Evolutionary conservation across 306 rosid genomes (phyloP), one percentile per base, ranked within the genome.

Genomic region (Canavalia gladiata): DNA sequence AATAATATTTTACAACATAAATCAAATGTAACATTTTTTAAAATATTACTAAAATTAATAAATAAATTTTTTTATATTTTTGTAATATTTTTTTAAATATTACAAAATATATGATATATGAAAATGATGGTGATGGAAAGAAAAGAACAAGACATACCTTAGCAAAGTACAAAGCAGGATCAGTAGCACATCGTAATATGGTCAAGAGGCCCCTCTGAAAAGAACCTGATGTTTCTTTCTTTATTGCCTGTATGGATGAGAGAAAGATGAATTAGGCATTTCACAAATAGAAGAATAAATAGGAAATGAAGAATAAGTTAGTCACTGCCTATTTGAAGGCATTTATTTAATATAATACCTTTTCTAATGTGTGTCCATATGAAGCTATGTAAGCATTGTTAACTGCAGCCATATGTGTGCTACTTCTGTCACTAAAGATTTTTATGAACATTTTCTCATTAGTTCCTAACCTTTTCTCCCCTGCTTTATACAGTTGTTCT

Each of bases 341-440:
- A 67, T 39, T 34, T 63, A 4, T 0, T 39, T 0, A 37, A 37
- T 37, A 37, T 37, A 35, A 35, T 43, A 94, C 97, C 91, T 90
- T 90, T 82, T 90, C 83, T 8, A 94, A 63, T 35, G 98, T 62
- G 45, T 52, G 71, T 2, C 92, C 87, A 55, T 87, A 77, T 42
- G 10, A 8, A 49, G 78, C 35, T 68, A 49, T 51, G 80, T 94
- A 94, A 56, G 92, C 85, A 72, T 71, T 7, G 68, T 59, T 81
- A 67, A 92, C 81, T 8, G 93, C 90, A 83, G 88, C 87, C 72
- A 94, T 65, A 81, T 94, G 98, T 45, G 91, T 72, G 39, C 90
- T 80, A 73, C 98, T 92, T 87, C 94, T 82, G 75, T 87, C 94
- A 71, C 87, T 75, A 34, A 90, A 94, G 4, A 90, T 88, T 56